phyloP scores from a whole-genome alignment of 192 early-diverging fungal genomes.

The Coemansia sp. region DNA sequence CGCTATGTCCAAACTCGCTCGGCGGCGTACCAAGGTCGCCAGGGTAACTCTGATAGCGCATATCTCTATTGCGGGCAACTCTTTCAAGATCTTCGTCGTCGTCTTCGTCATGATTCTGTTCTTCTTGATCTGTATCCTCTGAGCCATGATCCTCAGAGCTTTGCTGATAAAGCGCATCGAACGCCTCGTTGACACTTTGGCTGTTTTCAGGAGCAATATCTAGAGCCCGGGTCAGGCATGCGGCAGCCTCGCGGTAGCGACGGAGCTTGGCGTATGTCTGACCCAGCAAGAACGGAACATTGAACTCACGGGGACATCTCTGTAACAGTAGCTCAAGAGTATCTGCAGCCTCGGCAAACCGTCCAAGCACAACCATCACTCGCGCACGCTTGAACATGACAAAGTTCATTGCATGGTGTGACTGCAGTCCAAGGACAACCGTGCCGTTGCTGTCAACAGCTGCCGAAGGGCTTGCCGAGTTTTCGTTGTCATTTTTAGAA shows the following conservation, averaged over 20 bases:
- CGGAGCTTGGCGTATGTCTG: constrained; percentile 47
- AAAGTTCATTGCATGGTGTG: constrained; percentile 49
- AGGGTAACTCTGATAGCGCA: background rate
- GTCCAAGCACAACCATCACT: constrained; percentile 56
- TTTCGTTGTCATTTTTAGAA: background rate
- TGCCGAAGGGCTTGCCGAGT: background rate
- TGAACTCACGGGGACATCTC: constrained; percentile 48
- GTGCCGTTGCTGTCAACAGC: constrained; percentile 9
- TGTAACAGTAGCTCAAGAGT: constrained; percentile 62
- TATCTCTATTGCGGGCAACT: background rate
- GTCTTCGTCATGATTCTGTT: constrained; percentile 1
- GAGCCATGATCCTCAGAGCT: constrained; percentile 9
- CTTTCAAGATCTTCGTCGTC: background rate
- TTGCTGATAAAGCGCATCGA: constrained; percentile 50
- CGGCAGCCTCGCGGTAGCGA: constrained; percentile 44
- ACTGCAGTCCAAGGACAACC: constrained; percentile 14
- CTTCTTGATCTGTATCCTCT: background rate
- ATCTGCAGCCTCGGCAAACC: constrained; percentile 61
- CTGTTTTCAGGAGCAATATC: constrained; percentile 48
- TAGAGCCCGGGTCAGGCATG: constrained; percentile 37
- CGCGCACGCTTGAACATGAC: constrained; percentile 71
- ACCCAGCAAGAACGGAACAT: constrained; percentile 51
- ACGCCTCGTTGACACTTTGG: constrained; percentile 48
- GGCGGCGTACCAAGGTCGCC: constrained; percentile 13
- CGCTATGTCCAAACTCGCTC: constrained; percentile 5